Evolutionary conservation across 1,284 basidiomycete species (phyloP), one percentile per base, ranked within the genome.

Genomic region (Sphagnurus paluster): DNA sequence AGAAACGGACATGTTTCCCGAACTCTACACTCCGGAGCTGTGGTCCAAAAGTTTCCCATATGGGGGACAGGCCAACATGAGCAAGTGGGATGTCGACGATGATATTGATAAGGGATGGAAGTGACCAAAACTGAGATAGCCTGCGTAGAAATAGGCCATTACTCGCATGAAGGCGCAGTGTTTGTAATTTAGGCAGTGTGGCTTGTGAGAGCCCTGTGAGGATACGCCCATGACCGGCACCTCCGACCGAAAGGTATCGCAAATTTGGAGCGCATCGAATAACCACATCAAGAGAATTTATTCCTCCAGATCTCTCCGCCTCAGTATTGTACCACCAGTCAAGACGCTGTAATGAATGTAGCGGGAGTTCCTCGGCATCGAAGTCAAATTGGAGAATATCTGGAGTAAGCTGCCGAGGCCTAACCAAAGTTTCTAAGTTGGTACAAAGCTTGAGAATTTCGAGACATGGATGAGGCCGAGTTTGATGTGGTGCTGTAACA

Each of bases 261-360:
- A 87, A 57, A 44, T 76, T 74, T 1, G 84, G 82, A 2, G 82
- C 64, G 41, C 62, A 65, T 8, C 58, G 62, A 24, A 87, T 70
- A 44, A 84, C 78, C 44, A 73, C 66, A 2, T 61, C 57, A 33
- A 87, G 66, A 5, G 77, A 78, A 60, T 87, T 87, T 51, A 86
- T 79, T 2, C 84, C 84, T 6, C 83, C 82, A 10, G 79, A 70
- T 44, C 77, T 73, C 21, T 81, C 74, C 23, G 84, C 84, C 42
- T 77, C 75, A 48, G 68, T 67, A 53, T 77, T 62, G 54, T 83
- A 74, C 75, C 80, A 84, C 82, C 84, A 87, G 44, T 87, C 84
- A 30, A 87, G 68, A 16, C 82, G 76, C 36, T 73, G 75, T 26
- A 87, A 67, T n/a, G 75, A 74, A 8, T 70, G 67, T 3, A 85